These are phyloP conservation scores for Ganoderma multipileum DNA, from an alignment of 1,284 basidiomycete species.

Conservation along the genomic window DNA sequence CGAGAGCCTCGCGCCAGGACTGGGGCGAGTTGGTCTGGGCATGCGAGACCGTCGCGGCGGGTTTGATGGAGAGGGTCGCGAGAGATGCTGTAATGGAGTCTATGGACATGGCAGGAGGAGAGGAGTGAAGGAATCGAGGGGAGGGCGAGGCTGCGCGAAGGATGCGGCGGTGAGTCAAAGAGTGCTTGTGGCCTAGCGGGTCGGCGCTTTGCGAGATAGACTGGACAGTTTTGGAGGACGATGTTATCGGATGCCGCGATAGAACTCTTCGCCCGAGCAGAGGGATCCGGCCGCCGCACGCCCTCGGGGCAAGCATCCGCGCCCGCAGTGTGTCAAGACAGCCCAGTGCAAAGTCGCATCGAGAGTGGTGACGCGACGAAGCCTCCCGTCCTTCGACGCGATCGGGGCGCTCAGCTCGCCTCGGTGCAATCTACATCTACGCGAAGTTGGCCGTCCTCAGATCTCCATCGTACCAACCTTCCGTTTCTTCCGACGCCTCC, in stretches of 20 bases:
- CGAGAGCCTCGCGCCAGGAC: slow-evolving; percentile 71
- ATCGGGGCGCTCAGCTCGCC: slow-evolving; percentile 28
- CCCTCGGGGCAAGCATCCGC: slow-evolving; percentile 33
- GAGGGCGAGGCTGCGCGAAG: slow-evolving; percentile 5
- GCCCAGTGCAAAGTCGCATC: neutral
- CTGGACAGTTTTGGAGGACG: slow-evolving; percentile 39
- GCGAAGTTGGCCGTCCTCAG: neutral
- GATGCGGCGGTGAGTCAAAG: slow-evolving; percentile 11
- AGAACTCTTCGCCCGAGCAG: slow-evolving; percentile 26
- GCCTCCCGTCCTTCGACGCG: slow-evolving; percentile 18
- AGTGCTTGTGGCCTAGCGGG: neutral
- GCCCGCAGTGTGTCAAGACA: slow-evolving; percentile 4
- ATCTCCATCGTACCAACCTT: neutral
- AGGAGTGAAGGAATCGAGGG: slow-evolving; percentile 10
- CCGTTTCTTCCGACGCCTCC: neutral
- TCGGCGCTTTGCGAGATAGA: slow-evolving; percentile 38
- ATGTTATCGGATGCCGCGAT: slow-evolving; percentile 43
- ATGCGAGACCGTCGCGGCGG: slow-evolving; percentile 60
- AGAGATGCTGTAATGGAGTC: slow-evolving; percentile 47
- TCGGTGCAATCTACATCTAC: slow-evolving; percentile 18
- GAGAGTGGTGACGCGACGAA: slow-evolving; percentile 22
- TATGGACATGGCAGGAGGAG: slow-evolving; percentile 40
- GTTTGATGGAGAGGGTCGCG: slow-evolving; percentile 59
- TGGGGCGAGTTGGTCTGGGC: slow-evolving; percentile 65
- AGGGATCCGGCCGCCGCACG: slow-evolving; percentile 25